These are phyloP conservation scores for Entomortierella lignicola DNA, from an alignment of 192 early-diverging fungal genomes.

Conservation along the genomic window DNA sequence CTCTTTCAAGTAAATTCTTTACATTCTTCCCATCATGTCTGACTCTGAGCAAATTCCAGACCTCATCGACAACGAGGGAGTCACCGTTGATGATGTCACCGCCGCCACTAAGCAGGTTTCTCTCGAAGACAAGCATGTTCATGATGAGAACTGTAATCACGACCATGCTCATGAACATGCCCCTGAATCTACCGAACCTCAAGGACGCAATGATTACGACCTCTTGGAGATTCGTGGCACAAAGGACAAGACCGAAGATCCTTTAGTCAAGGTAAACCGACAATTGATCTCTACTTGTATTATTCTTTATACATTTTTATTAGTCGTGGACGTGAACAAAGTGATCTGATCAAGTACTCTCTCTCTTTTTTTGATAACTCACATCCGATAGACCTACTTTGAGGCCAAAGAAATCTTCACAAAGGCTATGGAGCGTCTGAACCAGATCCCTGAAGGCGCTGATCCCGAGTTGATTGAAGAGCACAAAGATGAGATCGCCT, in stretches of 20 bases:
- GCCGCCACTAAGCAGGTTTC: conserved; percentile 19
- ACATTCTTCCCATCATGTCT: conserved; percentile 34
- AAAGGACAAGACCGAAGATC: conserved; percentile 57
- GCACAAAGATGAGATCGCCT: conserved; percentile 63
- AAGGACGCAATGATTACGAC: conserved; percentile 58
- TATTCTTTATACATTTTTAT: too few species aligned
- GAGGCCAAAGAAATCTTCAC: conserved; percentile 64
- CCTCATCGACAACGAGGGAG: not conserved
- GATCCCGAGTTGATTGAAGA: conserved; percentile 61
- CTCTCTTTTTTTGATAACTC: not conserved
- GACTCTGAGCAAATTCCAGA: not conserved
- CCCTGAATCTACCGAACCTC: conserved; percentile 6
- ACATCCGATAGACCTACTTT: conserved; percentile 52
- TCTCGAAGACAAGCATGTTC: conserved; percentile 39
- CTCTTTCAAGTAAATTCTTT: too few species aligned
- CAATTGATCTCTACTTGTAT: not conserved
- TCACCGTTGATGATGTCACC: conserved; percentile 19
- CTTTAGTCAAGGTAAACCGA: conserved; percentile 54
- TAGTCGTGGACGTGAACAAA: too few species aligned
- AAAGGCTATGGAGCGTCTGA: conserved; percentile 64
- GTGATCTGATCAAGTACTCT: not conserved
- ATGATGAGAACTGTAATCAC: conserved; percentile 46
- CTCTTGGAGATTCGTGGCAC: conserved; percentile 59
- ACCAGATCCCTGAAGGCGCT: conserved; percentile 59
- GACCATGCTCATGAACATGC: conserved; percentile 5